Percentiles rank a stretch among this genome's conserved stretches.
Evolutionary conservation across 2,329 filamentous ascomycete genomes (phyloP).

Genomic region (Talaromyces atroroseus): DNA sequence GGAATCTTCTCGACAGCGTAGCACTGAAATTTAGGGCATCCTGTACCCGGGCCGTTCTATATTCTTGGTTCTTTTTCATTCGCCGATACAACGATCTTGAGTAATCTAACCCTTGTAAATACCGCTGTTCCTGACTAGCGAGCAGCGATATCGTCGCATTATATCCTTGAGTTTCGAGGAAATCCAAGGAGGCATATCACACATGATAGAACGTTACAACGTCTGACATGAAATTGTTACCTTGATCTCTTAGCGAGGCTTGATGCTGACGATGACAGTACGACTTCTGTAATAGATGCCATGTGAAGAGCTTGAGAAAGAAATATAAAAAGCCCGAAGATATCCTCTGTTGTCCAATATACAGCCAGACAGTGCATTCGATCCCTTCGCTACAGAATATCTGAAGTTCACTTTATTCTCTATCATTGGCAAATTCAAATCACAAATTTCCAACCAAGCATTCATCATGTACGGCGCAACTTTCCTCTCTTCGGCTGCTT

Average conservation of each 20-base stretch:
- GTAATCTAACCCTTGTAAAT: background rate
- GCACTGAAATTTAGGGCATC: background rate
- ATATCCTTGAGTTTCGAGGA: background rate
- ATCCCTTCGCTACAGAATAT: background rate
- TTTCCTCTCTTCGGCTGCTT: background rate
- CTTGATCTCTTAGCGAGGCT: background rate
- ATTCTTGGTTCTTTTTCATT: background rate
- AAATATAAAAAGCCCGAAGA: background rate
- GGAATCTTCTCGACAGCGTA: background rate
- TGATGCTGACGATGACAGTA: background rate
- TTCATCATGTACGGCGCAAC: background rate
- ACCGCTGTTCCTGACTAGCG: background rate
- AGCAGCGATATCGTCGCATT: background rate
- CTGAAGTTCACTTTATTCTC: background rate
- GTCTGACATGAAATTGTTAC: background rate
- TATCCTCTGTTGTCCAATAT: background rate
- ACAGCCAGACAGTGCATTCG: background rate
- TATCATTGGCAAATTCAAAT: background rate
- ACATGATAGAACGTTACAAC: background rate
- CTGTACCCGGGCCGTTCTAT: background rate
- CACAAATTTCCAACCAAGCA: background rate
- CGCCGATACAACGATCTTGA: background rate
- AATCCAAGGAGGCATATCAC: background rate
- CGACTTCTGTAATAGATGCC: background rate
- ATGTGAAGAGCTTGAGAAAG: background rate